phyloP scores from a whole-genome alignment of 768 basidiomycete species.

The Kondoa subrosea region DNA sequence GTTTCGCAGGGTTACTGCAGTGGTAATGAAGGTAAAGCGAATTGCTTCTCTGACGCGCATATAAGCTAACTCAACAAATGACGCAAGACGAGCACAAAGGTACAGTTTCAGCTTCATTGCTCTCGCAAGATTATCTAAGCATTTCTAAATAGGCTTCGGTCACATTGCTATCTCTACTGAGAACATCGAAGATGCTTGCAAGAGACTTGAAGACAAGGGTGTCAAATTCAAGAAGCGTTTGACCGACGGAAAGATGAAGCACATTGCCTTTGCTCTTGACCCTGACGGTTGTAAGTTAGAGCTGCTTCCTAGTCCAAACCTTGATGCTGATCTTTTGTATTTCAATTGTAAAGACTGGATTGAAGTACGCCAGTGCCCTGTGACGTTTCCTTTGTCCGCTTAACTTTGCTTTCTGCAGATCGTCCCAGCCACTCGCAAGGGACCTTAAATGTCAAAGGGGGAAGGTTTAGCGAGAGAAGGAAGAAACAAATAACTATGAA shows the following conservation, averaged over 20 bases:
- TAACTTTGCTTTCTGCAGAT: too few relatives aligned
- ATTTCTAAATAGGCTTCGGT: slow-evolving; percentile 43
- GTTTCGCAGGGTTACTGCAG: slow-evolving; percentile 47
- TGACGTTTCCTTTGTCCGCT: too few relatives aligned
- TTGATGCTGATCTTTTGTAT: not conserved
- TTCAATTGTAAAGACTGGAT: not conserved
- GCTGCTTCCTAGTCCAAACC: not conserved
- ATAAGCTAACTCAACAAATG: not conserved
- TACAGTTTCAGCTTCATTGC: not conserved
- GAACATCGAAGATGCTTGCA: slow-evolving; percentile 65
- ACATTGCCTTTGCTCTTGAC: slow-evolving; percentile 34
- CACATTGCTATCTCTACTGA: slow-evolving; percentile 77
- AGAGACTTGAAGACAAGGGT: slow-evolving; percentile 58
- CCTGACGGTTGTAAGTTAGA: slow-evolving; percentile 20
- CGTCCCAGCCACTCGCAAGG: not conserved
- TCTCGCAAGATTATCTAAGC: not conserved
- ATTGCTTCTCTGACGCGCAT: slow-evolving; percentile 49
- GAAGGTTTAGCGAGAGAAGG: too few relatives aligned
- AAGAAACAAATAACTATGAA: too few relatives aligned
- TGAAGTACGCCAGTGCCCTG: not conserved
- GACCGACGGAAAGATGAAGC: slow-evolving; percentile 19
- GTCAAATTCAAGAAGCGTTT: slow-evolving; percentile 77
- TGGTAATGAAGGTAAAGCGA: slow-evolving; percentile 72
- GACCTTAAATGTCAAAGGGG: not conserved
- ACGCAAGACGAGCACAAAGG: not conserved